phyloP scores from a whole-genome alignment of 2,329 filamentous ascomycete species.

The Trichophyton verrucosum region DNA sequence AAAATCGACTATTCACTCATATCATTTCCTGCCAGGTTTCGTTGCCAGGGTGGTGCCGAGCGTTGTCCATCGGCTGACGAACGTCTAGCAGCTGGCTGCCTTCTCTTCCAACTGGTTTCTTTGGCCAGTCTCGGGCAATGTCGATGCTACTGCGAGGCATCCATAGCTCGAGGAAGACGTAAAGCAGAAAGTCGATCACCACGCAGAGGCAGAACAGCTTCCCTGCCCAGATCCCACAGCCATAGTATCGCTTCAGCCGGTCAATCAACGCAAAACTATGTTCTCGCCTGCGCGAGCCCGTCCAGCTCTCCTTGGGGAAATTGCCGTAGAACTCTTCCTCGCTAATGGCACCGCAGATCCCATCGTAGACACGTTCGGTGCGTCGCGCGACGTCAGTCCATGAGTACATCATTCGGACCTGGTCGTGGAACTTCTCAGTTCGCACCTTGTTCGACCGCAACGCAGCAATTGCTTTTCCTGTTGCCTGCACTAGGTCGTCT shows the following conservation, averaged over 20 bases:
- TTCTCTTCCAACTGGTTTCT: constrained; percentile 41
- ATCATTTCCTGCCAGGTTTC: constrained; percentile 3
- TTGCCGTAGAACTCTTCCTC: constrained; percentile 84
- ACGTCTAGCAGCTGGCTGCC: not conserved
- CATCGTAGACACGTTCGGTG: constrained; percentile 89
- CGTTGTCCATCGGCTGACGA: not conserved
- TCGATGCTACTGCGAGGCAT: constrained; percentile 80
- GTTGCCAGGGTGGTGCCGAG: not conserved
- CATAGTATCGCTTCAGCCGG: constrained; percentile 88
- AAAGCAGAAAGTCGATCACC: constrained; percentile 85
- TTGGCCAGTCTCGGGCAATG: constrained; percentile 80
- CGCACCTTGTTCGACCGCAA: constrained; percentile 76
- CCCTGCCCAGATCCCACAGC: constrained; percentile 95
- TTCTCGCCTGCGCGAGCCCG: constrained; percentile 57
- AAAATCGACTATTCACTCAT: not conserved
- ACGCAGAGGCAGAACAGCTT: constrained; percentile 94
- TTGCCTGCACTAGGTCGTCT: constrained; percentile 82
- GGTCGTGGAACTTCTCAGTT: constrained; percentile 88
- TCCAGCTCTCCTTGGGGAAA: constrained; percentile 56
- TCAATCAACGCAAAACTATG: constrained; percentile 90
- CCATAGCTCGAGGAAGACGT: constrained; percentile 74
- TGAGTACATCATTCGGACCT: constrained; percentile 97
- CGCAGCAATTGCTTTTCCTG: constrained; percentile 74
- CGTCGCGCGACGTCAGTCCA: constrained; percentile 92
- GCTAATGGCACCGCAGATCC: constrained; percentile 73